These are phyloP conservation scores for Arthromyces matolae DNA, from an alignment of 768 basidiomycete genomes.

Conservation along the genomic window DNA sequence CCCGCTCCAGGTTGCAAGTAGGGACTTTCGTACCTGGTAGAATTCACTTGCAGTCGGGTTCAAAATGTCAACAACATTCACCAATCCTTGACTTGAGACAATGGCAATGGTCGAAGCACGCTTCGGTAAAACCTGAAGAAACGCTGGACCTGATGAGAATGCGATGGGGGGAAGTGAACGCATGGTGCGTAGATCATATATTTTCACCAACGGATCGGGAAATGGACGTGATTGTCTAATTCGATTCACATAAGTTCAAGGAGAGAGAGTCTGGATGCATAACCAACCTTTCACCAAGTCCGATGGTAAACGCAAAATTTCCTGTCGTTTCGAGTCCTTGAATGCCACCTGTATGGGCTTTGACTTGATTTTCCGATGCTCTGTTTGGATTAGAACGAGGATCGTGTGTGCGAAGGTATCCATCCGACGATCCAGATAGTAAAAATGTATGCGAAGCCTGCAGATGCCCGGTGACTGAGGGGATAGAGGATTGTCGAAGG, in stretches of 20 bases:
- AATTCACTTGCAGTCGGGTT: slow-evolving; percentile 70
- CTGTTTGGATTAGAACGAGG: slow-evolving; percentile 57
- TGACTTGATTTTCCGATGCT: slow-evolving; percentile 52
- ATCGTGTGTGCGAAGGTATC: slow-evolving; percentile 68
- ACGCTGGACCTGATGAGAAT: slow-evolving; percentile 83
- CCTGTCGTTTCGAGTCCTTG: slow-evolving; percentile 78
- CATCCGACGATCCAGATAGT: slow-evolving; percentile 70
- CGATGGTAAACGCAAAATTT: slow-evolving; percentile 82
- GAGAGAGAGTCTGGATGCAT: neutral
- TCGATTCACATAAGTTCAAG: neutral
- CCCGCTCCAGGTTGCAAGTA: neutral
- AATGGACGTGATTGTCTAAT: slow-evolving; percentile 80
- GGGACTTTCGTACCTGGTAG: slow-evolving; percentile 56
- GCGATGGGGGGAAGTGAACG: slow-evolving; percentile 79
- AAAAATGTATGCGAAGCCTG: slow-evolving; percentile 62
- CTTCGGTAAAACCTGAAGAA: slow-evolving; percentile 77
- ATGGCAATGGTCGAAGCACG: slow-evolving; percentile 71
- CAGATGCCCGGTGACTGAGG: slow-evolving; percentile 63
- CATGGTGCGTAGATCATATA: slow-evolving; percentile 86
- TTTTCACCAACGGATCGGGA: slow-evolving; percentile 89
- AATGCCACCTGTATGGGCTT: slow-evolving; percentile 79
- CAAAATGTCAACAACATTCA: slow-evolving; percentile 81
- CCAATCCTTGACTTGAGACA: slow-evolving; percentile 75
- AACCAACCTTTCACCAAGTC: slow-evolving; percentile 79
- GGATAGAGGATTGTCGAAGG: slow-evolving; percentile 51